phyloP scores from a whole-genome alignment of 768 basidiomycete genomes.

The Calocybe indica region DNA sequence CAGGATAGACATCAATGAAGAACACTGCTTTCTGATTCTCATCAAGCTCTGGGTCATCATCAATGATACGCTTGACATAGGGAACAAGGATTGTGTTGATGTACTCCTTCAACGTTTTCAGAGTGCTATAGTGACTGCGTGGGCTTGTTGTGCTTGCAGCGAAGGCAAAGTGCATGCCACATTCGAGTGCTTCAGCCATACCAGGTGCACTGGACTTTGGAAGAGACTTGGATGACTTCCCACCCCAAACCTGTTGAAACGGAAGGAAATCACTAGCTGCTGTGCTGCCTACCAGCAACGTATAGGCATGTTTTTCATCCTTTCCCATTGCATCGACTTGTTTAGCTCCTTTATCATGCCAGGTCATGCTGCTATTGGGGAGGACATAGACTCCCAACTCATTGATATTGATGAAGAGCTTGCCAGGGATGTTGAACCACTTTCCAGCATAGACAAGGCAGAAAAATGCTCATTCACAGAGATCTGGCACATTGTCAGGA shows the following conservation, averaged over 20 bases:
- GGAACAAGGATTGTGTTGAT: conserved; percentile 9
- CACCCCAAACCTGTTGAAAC: conserved; percentile 24
- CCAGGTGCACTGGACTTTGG: conserved; percentile 6
- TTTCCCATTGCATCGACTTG: conserved; percentile 20
- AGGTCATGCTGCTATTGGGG: conserved; percentile 12
- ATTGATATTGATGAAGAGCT: background rate
- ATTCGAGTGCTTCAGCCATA: conserved; percentile 4
- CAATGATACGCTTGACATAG: conserved; percentile 8
- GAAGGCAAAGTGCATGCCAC: conserved; percentile 14
- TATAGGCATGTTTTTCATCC: conserved; percentile 25
- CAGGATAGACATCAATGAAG: conserved; percentile 19
- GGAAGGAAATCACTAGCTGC: conserved; percentile 20
- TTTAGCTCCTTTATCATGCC: conserved; percentile 8
- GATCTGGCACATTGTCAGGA: background rate
- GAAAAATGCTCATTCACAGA: background rate
- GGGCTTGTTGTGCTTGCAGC: conserved; percentile 13
- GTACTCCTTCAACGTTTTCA: conserved; percentile 21
- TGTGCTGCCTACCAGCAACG: conserved; percentile 17
- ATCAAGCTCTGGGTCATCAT: conserved; percentile 5
- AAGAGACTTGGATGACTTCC: conserved; percentile 10
- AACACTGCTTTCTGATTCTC: conserved; percentile 14
- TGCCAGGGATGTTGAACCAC: background rate
- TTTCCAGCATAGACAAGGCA: background rate
- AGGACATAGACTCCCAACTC: background rate
- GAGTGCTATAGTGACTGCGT: conserved; percentile 18